Conservation (phyloP, 1,284 basidiomycete genomes). For the Pulchroboletus neoregius region DNA sequence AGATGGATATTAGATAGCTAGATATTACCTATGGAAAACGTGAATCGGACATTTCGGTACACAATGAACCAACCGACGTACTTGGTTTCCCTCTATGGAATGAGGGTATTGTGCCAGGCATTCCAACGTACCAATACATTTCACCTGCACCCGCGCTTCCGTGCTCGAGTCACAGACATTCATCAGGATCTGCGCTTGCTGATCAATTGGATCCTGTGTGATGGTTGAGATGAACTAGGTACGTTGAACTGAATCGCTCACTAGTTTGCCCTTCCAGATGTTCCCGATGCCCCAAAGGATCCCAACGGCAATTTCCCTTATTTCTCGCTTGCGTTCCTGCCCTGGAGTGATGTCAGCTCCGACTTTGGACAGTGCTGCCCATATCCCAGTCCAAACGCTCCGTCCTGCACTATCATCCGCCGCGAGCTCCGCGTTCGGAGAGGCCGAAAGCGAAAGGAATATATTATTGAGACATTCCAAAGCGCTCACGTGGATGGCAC, state of each 20-base stretch:
- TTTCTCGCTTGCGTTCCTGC: slow-evolving; percentile 60
- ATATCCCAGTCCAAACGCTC: slow-evolving; percentile 59
- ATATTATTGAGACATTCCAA: slow-evolving; percentile 91
- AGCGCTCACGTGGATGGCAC: slow-evolving; percentile 78
- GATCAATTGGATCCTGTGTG: slow-evolving; percentile 47
- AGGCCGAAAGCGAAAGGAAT: slow-evolving; percentile 67
- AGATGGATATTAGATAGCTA: slow-evolving; percentile 59
- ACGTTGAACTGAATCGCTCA: slow-evolving; percentile 29
- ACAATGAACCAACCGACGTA: slow-evolving; percentile 29
- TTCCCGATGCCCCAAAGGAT: slow-evolving; percentile 78
- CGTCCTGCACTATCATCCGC: slow-evolving; percentile 48
- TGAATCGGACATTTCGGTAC: slow-evolving; percentile 14
- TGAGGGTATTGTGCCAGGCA: slow-evolving; percentile 69
- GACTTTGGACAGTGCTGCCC: slow-evolving; percentile 51
- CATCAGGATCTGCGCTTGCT: slow-evolving; percentile 65
- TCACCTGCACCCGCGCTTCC: slow-evolving; percentile 59
- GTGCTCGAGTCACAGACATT: slow-evolving; percentile 55
- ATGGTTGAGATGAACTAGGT: slow-evolving; percentile 4
- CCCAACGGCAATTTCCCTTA: slow-evolving; percentile 72
- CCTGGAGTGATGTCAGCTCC: slow-evolving; percentile 59
- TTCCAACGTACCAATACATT: slow-evolving; percentile 80
- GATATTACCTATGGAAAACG: slow-evolving; percentile 55
- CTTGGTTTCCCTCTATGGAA: slow-evolving; percentile 68
- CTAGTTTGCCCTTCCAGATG: slow-evolving; percentile 63
- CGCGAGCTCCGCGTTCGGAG: slow-evolving; percentile 38